Conservation (phyloP, 768 basidiomycete species). For the Naganishia randhawae region DNA sequence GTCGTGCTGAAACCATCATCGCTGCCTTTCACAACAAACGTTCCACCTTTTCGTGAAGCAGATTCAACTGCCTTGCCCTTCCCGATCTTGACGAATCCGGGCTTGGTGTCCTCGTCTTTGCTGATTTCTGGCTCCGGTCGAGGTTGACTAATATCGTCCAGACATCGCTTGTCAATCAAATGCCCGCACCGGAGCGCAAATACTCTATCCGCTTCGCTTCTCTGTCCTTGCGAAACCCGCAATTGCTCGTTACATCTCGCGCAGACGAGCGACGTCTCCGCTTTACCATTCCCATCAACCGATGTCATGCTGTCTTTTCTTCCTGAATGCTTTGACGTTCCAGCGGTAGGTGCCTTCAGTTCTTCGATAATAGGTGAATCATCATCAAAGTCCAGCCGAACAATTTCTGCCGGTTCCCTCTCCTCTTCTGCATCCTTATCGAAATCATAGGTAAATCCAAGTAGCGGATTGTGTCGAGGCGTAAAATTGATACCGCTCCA, state of each 20-base stretch:
- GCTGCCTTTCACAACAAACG: conserved; percentile 21
- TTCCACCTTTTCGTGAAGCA: conserved; percentile 21
- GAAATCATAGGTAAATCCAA: conserved; percentile 37
- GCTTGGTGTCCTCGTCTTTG: conserved; percentile 17
- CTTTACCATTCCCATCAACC: conserved; percentile 23
- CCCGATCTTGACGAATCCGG: conserved; percentile 22
- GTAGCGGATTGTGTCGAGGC: conserved; percentile 14
- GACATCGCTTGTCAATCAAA: conserved; percentile 44
- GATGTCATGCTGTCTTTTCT: background rate
- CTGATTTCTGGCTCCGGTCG: background rate
- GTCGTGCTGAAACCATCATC: background rate
- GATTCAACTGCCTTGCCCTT: conserved; percentile 13
- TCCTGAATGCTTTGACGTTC: conserved; percentile 5
- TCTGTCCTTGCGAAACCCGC: conserved; percentile 39
- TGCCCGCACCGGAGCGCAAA: conserved; percentile 45
- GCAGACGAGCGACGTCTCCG: conserved; percentile 35
- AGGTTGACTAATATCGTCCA: conserved; percentile 36
- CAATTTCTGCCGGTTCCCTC: conserved; percentile 35
- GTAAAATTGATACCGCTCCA: conserved; percentile 33
- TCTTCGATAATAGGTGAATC: conserved; percentile 32
- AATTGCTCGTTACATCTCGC: conserved; percentile 36
- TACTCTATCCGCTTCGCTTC: conserved; percentile 36
- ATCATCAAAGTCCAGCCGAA: conserved; percentile 35
- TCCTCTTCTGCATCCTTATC: conserved; percentile 31
- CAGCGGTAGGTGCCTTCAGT: background rate